Evolutionary conservation across 164 flowering plant genomes (phyloP), one percentile per base, ranked within the genome.

Genomic region (Taxillus chinensis): DNA sequence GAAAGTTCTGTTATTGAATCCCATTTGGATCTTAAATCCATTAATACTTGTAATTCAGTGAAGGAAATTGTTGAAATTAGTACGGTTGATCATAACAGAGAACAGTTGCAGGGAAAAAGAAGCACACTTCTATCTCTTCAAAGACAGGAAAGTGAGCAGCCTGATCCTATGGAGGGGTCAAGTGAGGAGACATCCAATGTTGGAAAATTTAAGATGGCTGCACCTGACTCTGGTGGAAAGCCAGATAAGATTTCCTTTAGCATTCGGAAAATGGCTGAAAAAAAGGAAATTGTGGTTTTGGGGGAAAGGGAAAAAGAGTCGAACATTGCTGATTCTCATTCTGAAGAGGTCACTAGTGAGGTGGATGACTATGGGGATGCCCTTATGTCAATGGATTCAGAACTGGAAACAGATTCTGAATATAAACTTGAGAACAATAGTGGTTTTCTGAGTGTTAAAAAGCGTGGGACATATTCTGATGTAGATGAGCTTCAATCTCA

Each of bases 331-430:
- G 83, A 77, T 55, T 73, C 72, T 27, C 70, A 62, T 46, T 85
- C 88, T 68, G 99, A 91, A 77, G 92, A 80, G 43, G 51, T 78
- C 61, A 67, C 74, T 13, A 89, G 96, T 78, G 97, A 87, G 76
- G 65, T 78, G 50, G 99, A 89, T 45, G 85, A 80, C 75, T 91
- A 77, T 65, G 45, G 82, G 79, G 97, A 95, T 79, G 96, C 98
- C 64, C 87, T 83, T 66, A 55, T 86, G 57, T 82, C 84, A 42
- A 80, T 89, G 81, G 99, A 91, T 7, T 80, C 92, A 15, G 97
- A 95, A 78, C 66, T 78, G 58, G 96, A 87, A 62, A 87, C 84
- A 43, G 93, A 86, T 57, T 68, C 73, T 62, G 93, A 86, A 11
- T 61, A 64, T 64, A 78, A 69, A 70, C 58, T 67, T 49, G 86